Evolutionary conservation across 2,329 filamentous ascomycete species (phyloP).

Genomic region (Albifimbria verrucaria): DNA sequence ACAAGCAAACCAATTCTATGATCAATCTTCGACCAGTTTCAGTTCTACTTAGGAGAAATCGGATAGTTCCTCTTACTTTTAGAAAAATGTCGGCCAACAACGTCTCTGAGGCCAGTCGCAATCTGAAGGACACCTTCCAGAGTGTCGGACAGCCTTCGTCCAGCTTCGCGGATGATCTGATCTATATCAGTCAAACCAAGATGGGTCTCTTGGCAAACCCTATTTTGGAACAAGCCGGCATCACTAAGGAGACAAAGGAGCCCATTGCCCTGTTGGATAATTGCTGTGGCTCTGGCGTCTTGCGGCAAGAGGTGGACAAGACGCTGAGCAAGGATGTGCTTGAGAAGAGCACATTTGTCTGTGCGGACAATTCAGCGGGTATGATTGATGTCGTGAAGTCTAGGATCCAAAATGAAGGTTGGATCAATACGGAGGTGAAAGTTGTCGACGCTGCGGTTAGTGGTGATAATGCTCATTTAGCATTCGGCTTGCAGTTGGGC

Average conservation of each 20-base stretch:
- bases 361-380: constrained; percentile 41
- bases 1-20: too few species aligned
- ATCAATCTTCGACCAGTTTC: too few species aligned
- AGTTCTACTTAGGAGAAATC: too few species aligned
- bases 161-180: too few species aligned
- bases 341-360: constrained; percentile 42
- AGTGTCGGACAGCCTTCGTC: too few species aligned
- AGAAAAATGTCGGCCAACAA: too few species aligned
- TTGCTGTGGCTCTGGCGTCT: constrained; percentile 50
- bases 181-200: constrained; percentile 5
- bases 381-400: constrained; percentile 38
- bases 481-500: neutral
- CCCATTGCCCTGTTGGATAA: constrained; percentile 46
- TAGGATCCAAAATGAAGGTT: constrained; percentile 37
- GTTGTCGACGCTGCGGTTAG: constrained; percentile 45
- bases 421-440: constrained; percentile 41
- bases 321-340: constrained; percentile 34
- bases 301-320: constrained; percentile 41
- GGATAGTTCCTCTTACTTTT: too few species aligned
- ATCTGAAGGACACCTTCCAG: neutral
- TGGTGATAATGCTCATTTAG: neutral
- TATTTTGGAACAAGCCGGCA: constrained; percentile 21
- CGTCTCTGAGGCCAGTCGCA: too few species aligned
- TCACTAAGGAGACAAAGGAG: constrained; percentile 11
- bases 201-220: constrained; percentile 14